Percentiles rank a stretch among this genome's conserved stretches.
These are phyloP conservation scores for Crithidia brevicula DNA, from an alignment of 208 protist genomes.

Conservation along the genomic window DNA sequence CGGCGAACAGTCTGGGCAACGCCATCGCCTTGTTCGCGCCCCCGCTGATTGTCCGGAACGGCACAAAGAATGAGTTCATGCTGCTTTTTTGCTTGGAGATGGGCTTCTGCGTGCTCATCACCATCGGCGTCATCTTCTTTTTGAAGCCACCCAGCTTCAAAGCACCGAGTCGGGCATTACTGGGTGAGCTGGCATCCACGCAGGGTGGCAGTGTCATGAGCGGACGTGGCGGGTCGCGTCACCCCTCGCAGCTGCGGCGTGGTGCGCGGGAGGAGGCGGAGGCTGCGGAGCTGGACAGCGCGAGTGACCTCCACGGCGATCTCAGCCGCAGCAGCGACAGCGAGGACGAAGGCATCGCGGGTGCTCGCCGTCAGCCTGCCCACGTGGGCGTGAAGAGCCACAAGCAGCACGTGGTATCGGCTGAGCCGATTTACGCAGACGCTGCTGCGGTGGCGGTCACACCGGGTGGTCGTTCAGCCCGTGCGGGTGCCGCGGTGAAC, in stretches of 20 bases:
- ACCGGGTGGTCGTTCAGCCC: background rate
- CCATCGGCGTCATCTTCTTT: constrained; percentile 52
- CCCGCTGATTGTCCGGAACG: constrained; percentile 57
- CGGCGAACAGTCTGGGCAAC: constrained; percentile 74
- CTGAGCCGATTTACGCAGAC: constrained; percentile 6
- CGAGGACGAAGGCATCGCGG: background rate
- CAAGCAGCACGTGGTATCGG: background rate
- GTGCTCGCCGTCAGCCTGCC: background rate
- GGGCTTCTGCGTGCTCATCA: constrained; percentile 48
- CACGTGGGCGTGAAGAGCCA: background rate
- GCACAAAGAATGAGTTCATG: constrained; percentile 45
- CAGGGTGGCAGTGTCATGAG: background rate
- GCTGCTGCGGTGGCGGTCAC: background rate
- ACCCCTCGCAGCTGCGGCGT: constrained; percentile 1
- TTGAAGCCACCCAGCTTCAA: constrained; percentile 47
- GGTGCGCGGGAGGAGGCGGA: constrained; percentile 18
- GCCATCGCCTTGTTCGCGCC: constrained; percentile 64
- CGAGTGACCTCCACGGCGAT: background rate
- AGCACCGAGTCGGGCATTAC: constrained; percentile 31
- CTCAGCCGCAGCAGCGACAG: background rate
- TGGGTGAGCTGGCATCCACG: constrained; percentile 13
- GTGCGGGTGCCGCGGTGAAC: background rate
- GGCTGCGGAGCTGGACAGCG: constrained; percentile 6
- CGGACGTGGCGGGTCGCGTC: background rate
- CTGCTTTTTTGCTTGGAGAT: constrained; percentile 65